These are phyloP conservation scores for Citrullus mucosospermus DNA, from an alignment of 306 rosid genomes.

Conservation along the genomic window DNA sequence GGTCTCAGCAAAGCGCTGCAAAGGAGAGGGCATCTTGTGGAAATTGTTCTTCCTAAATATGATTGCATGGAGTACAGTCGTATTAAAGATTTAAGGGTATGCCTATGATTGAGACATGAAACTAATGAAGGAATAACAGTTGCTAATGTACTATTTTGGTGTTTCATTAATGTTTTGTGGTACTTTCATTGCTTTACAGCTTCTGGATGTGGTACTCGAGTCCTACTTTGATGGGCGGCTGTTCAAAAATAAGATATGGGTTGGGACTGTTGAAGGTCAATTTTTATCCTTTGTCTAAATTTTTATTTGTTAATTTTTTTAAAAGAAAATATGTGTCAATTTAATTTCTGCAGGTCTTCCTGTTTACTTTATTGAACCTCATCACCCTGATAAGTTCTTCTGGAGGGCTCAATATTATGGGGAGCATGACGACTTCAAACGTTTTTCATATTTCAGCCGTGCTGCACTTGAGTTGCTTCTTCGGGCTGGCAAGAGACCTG, in stretches of 20 bases:
- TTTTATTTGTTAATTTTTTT: neutral
- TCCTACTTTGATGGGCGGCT: slow-evolving; percentile 75
- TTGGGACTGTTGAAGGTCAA: slow-evolving; percentile 81
- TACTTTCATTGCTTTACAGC: slow-evolving; percentile 35
- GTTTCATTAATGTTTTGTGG: neutral
- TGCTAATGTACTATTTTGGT: neutral
- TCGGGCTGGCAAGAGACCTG: slow-evolving; percentile 91
- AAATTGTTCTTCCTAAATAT: slow-evolving; percentile 88
- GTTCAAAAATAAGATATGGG: slow-evolving; percentile 84
- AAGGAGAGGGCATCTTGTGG: slow-evolving; percentile 90
- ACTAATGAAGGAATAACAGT: neutral
- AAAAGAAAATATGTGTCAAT: neutral
- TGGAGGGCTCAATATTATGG: slow-evolving; percentile 81
- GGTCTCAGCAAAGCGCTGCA: slow-evolving; percentile 90
- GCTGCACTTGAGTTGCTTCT: slow-evolving; percentile 90
- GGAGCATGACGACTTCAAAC: slow-evolving; percentile 76
- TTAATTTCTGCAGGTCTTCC: slow-evolving; percentile 62
- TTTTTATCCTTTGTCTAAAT: slow-evolving; percentile 2
- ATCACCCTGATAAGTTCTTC: slow-evolving; percentile 76
- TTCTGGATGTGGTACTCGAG: slow-evolving; percentile 50
- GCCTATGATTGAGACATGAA: slow-evolving; percentile 8
- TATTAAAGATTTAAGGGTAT: slow-evolving; percentile 58
- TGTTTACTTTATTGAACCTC: slow-evolving; percentile 91
- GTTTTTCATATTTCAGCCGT: slow-evolving; percentile 89
- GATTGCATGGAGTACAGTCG: slow-evolving; percentile 70